Evolutionary conservation across 2,329 filamentous ascomycete species (phyloP).

Genomic region (Calonectria leucothoes): DNA sequence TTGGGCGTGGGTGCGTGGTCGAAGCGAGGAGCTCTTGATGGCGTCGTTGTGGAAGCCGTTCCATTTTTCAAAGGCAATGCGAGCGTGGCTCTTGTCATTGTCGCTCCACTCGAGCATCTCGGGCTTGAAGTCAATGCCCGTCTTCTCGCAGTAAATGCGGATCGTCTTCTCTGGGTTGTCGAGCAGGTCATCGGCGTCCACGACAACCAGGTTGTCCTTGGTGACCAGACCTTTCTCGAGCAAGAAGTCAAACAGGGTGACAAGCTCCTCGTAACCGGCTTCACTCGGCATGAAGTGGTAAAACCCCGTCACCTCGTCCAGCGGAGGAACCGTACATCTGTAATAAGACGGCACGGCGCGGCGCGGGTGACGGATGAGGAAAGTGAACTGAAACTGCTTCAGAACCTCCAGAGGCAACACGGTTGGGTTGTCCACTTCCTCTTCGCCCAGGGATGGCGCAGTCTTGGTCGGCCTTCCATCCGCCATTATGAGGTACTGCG

Average conservation of each 20-base stretch:
- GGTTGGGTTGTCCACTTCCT: slow-evolving; percentile 82
- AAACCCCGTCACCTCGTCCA: slow-evolving; percentile 86
- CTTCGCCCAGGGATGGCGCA: slow-evolving; percentile 80
- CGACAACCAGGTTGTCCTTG: slow-evolving; percentile 79
- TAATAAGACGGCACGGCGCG: slow-evolving; percentile 93
- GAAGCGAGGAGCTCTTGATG: slow-evolving; percentile 82
- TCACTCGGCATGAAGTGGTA: slow-evolving; percentile 87
- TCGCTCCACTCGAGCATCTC: slow-evolving; percentile 89
- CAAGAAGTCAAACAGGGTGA: slow-evolving; percentile 88
- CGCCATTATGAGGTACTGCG: slow-evolving; percentile 88
- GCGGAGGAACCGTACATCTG: slow-evolving; percentile 91
- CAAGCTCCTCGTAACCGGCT: slow-evolving; percentile 90
- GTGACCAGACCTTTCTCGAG: slow-evolving; percentile 76
- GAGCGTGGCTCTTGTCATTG: slow-evolving; percentile 78
- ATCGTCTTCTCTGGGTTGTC: slow-evolving; percentile 84
- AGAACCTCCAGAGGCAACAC: slow-evolving; percentile 82
- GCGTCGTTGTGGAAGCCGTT: slow-evolving; percentile 97
- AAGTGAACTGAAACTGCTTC: slow-evolving; percentile 90
- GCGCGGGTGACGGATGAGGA: slow-evolving; percentile 96
- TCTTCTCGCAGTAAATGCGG: slow-evolving; percentile 82
- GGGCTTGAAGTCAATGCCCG: slow-evolving; percentile 79
- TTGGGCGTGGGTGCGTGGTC: slow-evolving; percentile 73
- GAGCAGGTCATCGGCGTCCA: slow-evolving; percentile 95
- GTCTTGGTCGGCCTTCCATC: slow-evolving; percentile 74
- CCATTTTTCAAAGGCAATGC: slow-evolving; percentile 93